Base-by-base conservation (phyloP, 352 stramenopile genomes). In the Pythium aquatile region DNA sequence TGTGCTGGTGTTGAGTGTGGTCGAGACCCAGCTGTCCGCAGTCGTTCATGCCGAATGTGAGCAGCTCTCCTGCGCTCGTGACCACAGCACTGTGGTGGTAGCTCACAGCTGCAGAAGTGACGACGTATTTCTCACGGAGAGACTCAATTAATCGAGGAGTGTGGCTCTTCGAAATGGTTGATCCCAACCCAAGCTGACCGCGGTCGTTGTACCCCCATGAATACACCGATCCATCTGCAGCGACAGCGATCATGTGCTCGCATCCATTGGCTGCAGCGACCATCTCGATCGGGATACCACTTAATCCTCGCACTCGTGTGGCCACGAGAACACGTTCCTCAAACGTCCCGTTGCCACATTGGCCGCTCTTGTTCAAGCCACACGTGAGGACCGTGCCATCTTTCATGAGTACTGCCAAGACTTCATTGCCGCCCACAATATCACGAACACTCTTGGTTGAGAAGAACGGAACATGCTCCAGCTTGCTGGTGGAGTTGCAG, bases 31-130 rank as follows among this genome's bases (percentile, higher is more conserved):
- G 74, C 58, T 96, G 87, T 0, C 87, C 87, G 61, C 85, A 93
- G 55, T 96, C 87, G 42, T 96, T 96, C 87, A 96, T 96, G 10
- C 87, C 87, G 69, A 96, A 96, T 56, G 74, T 93, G 7, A 96
- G 72, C 17, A 96, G 35, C 63, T 94, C 87, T 11, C 85, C 87
- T 7, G 78, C 74, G 47, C 73, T 93, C 3, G 85, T 87, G 8
- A 96, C 73, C 3, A 94, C 81, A 7, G 85, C 87, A 52, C 87
- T 96, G 69, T 96, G 87, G 49, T 96, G 87, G 49, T 96, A 96
- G 52, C 85, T 96, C 46, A 96, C 83, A 3, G 85, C 83, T 3
- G 83, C 85, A 11, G 67, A 76, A n/a, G 78, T 80, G 37, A 93
- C 86, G 29, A 83, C 69, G 40, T 93, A 93, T 55, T 93, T 94